Evolutionary conservation across 441 rosid species (phyloP).

Genomic region (Gossypium schwendimanii): DNA sequence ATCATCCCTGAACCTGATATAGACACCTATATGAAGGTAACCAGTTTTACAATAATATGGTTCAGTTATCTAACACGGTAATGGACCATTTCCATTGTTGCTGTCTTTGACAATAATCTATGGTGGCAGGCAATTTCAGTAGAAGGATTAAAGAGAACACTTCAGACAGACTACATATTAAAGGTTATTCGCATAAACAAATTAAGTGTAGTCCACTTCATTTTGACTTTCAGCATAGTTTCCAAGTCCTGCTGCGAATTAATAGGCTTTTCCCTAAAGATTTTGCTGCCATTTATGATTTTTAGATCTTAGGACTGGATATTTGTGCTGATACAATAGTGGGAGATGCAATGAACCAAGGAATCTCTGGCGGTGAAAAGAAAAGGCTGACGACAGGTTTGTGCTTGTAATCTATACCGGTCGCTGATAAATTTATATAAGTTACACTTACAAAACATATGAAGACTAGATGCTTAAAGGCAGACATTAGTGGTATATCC

Average conservation of each 20-base stretch:
- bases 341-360: constrained; percentile 51
- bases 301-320: constrained; percentile 14
- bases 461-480: no score
- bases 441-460: no score
- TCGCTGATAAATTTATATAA: no score
- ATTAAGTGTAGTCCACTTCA: neutral
- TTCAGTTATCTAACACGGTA: neutral
- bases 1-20: constrained; percentile 49
- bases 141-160: constrained; percentile 37
- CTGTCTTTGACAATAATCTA: constrained; percentile 5
- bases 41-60: neutral
- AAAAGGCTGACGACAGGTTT: constrained; percentile 51
- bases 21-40: constrained; percentile 38
- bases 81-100: neutral
- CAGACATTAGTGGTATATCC: no score
- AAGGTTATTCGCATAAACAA: constrained; percentile 33
- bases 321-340: constrained; percentile 12
- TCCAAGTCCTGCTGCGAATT: neutral
- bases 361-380: constrained; percentile 65
- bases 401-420: constrained; percentile 7
- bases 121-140: constrained; percentile 54
- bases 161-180: constrained; percentile 69
- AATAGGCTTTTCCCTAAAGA: neutral
- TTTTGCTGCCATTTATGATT: neutral
- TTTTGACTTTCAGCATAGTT: no score